Percentiles rank a stretch among this genome's conserved stretches.
phyloP scores from a whole-genome alignment of 2,329 filamentous ascomycete species.

The Colletotrichum sp. region DNA sequence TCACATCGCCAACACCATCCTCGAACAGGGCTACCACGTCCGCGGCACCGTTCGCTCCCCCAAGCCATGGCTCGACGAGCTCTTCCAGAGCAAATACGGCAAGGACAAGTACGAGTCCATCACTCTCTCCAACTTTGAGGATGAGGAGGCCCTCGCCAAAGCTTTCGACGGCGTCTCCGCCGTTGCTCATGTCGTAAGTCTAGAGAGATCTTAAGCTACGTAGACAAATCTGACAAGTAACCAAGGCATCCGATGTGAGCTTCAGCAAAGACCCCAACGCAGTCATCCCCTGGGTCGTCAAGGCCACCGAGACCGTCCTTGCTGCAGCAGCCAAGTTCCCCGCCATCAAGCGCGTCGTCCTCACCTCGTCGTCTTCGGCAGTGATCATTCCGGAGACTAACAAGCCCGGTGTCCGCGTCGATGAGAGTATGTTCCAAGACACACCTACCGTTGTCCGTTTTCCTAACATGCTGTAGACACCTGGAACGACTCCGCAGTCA shows the following conservation, averaged over 20 bases:
- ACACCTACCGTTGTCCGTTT: not conserved
- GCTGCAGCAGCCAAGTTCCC: slow-evolving; percentile 36
- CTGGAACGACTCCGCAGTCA: slow-evolving; percentile 39
- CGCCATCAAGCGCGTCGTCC: slow-evolving; percentile 43
- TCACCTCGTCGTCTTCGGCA: slow-evolving; percentile 39
- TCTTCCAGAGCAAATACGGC: slow-evolving; percentile 36
- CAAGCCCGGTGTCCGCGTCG: not conserved
- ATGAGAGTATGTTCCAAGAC: slow-evolving; percentile 20
- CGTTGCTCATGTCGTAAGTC: not conserved
- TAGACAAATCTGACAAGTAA: slow-evolving; percentile 25
- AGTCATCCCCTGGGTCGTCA: slow-evolving; percentile 39
- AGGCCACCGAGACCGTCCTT: slow-evolving; percentile 31
- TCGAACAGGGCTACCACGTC: slow-evolving; percentile 45
- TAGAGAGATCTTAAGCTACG: slow-evolving; percentile 7
- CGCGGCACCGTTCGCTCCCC: slow-evolving; percentile 48
- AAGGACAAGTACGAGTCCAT: slow-evolving; percentile 37
- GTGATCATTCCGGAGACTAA: slow-evolving; percentile 23
- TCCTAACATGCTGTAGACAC: slow-evolving; percentile 20
- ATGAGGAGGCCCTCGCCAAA: slow-evolving; percentile 27
- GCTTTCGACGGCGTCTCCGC: slow-evolving; percentile 28
- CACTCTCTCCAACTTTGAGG: slow-evolving; percentile 36
- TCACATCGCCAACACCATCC: slow-evolving; percentile 41
- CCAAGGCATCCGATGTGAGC: slow-evolving; percentile 35
- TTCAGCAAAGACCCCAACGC: slow-evolving; percentile 40
- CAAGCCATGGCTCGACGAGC: slow-evolving; percentile 32